Conservation (phyloP, 306 rosid genomes). For the Corylus heterophylla region DNA sequence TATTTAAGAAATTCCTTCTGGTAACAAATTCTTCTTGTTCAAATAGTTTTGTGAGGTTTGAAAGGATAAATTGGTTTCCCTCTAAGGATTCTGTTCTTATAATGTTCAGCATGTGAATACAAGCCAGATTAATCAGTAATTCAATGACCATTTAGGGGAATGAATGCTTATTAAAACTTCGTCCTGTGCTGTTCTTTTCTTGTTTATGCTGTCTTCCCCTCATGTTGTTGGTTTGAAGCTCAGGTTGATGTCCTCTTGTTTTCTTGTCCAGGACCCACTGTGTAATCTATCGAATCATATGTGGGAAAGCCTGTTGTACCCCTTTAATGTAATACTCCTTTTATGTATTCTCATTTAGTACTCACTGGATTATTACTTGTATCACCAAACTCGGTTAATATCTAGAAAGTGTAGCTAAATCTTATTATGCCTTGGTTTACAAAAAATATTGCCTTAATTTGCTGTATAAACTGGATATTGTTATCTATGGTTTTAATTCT, state of each 20-base stretch:
- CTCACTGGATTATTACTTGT: not conserved
- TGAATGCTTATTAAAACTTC: not conserved
- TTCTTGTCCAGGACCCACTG: constrained; percentile 34
- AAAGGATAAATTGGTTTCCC: not conserved
- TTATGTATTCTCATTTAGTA: not conserved
- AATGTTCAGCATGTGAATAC: not conserved
- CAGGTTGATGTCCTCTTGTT: constrained; percentile 20
- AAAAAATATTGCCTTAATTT: not conserved
- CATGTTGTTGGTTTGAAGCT: constrained; percentile 23
- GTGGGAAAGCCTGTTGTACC: constrained; percentile 33
- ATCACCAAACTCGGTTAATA: not conserved
- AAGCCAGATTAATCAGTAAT: not conserved
- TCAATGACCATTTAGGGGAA: constrained; percentile 3
- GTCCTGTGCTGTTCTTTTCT: not conserved
- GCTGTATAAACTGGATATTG: constrained; percentile 19
- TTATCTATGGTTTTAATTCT: not conserved
- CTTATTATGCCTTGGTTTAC: not conserved
- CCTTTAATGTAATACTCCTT: constrained; percentile 31
- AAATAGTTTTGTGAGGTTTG: not conserved
- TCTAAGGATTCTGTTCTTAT: not conserved
- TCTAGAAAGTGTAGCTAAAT: constrained; percentile 3
- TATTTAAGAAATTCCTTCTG: not conserved
- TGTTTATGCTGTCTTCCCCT: not conserved
- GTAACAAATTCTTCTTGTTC: not conserved
- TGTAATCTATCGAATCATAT: constrained; percentile 11